Evolutionary conservation across 345 rosid species (phyloP).

Genomic region (Syzygium jambos): DNA sequence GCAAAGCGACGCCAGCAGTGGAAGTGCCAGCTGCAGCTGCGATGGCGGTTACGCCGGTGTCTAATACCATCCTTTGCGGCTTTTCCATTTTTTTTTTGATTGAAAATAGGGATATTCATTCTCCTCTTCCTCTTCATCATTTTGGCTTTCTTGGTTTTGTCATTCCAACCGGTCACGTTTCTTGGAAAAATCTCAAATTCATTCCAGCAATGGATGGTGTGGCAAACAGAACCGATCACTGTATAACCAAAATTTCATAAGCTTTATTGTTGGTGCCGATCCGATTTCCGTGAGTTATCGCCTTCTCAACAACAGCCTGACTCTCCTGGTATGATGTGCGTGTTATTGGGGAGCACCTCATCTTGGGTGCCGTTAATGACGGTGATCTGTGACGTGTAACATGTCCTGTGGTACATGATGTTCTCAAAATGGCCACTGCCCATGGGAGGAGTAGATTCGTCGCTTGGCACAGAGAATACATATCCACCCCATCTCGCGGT

Average conservation of each 20-base stretch:
- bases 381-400: background rate
- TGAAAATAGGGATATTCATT: background rate
- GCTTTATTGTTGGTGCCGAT: background rate
- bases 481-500: background rate
- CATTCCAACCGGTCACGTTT: background rate
- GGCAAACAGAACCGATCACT: background rate
- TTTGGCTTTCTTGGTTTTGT: background rate
- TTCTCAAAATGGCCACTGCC: background rate
- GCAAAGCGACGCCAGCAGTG: constrained; percentile 12
- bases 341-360: background rate
- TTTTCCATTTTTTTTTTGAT: background rate
- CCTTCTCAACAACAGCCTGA: background rate
- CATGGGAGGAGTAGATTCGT: background rate
- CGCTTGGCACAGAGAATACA: background rate
- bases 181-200: background rate
- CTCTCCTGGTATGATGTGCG: background rate
- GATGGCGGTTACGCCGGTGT: constrained; percentile 39
- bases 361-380: background rate
- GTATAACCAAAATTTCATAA: background rate
- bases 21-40: constrained; percentile 40
- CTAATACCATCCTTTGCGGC: background rate
- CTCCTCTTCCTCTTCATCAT: background rate
- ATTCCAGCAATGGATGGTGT: background rate
- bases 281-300: background rate
- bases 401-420: background rate